These are phyloP conservation scores for Umbelopsis ramanniana DNA, from an alignment of 192 early-diverging fungal species.

Conservation along the genomic window DNA sequence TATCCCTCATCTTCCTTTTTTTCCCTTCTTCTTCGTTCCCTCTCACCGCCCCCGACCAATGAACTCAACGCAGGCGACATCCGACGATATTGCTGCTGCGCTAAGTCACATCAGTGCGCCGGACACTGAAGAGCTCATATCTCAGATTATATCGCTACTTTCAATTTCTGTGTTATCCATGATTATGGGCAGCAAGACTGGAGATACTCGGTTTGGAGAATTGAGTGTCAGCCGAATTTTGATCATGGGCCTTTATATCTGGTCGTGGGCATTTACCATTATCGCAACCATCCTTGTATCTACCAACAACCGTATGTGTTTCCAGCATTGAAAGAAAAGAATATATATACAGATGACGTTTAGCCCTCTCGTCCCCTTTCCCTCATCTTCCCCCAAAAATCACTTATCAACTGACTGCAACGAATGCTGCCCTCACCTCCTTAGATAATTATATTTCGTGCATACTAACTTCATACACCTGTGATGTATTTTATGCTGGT, in stretches of 20 bases:
- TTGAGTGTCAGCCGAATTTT: slow-evolving; percentile 43
- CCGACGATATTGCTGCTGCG: not conserved
- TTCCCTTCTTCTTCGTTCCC: not conserved
- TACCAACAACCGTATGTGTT: slow-evolving; percentile 46
- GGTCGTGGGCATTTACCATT: slow-evolving; percentile 52
- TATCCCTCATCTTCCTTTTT: not conserved
- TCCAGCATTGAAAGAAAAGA: too few species aligned
- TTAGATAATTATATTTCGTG: slow-evolving; percentile 43
- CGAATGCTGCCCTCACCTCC: not conserved
- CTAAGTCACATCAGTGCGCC: slow-evolving; percentile 14
- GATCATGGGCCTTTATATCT: slow-evolving; percentile 45
- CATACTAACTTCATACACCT: slow-evolving; percentile 43
- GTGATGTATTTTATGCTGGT: slow-evolving; percentile 50
- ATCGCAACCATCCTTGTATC: slow-evolving; percentile 41
- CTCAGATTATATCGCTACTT: slow-evolving; percentile 30
- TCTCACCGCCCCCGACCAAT: not conserved
- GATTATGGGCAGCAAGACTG: slow-evolving; percentile 39
- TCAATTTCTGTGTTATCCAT: slow-evolving; percentile 26
- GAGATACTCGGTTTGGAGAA: slow-evolving; percentile 32
- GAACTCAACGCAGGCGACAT: not conserved
- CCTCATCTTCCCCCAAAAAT: not conserved
- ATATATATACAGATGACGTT: not conserved
- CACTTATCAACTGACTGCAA: not conserved
- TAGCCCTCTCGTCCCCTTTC: not conserved
- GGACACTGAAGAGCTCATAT: slow-evolving; percentile 29